Evolutionary conservation across 345 rosid genomes (phyloP), one percentile per base, ranked within the genome.

Genomic region (Eucalyptus polybractea): DNA sequence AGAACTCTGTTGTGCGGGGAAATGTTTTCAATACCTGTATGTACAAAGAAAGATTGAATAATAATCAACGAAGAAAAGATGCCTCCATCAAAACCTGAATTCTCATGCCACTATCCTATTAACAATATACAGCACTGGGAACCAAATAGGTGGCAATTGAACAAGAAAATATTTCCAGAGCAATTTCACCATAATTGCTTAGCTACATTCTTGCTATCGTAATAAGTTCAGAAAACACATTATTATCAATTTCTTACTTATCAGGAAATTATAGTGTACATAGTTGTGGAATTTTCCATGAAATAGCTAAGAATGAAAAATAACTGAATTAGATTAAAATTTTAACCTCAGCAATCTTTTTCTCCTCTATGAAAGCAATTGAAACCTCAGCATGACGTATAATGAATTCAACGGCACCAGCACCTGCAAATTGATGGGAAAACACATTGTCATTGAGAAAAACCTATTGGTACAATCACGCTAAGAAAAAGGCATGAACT

Each of bases 351-450:
- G 94, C 86, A 86, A 97, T 94, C 89, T 96, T 98, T 87, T 96
- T 97, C 91, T 95, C 99, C 92, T 98, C 99, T 14, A 94, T 95
- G 92, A 98, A 98, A 90, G 94, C 95, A 93, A 97, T 94, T 89
- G 98, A 94, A 50, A 97, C 95, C 91, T 97, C 99, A 60, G 99
- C 93, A 93, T 98, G 99, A 92, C 96, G 92, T 90, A 97, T 93
- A 87, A 98, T 93, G 89, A 95, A 98, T 89, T 98, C 97, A 80
- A 98, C 95, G 47, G 99, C 99, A 88, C 95, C 95, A 89, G 99
- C 99, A 92, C 99, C 99, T 98, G 76, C 60, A 90, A 62, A 81
- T 44, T 58, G 50, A 92, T 89, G 45, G 49, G 86, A 56, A 86
- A 87, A 33, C 80, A 89, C 60, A 53, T 88, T 88, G 31, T 21